Conservation (phyloP, 176 grass and related monocot genomes). For the Oryza meridionalis region DNA sequence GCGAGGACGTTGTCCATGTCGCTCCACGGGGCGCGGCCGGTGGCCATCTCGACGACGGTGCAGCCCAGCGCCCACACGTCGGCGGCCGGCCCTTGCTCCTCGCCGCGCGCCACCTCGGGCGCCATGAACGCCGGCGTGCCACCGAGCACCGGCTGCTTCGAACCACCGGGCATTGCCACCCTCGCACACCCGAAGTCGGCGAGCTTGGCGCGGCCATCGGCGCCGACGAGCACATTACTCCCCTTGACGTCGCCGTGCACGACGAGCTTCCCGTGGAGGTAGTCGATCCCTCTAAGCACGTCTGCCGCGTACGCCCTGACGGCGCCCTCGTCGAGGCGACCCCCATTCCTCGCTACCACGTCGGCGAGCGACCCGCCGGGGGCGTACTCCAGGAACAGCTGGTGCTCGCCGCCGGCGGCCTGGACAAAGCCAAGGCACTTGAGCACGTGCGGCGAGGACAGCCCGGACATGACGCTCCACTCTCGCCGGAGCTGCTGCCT, state of each 20-base stretch:
- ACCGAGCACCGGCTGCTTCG: neutral
- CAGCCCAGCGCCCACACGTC: conserved; percentile 66
- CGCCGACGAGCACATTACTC: conserved; percentile 51
- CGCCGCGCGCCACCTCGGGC: conserved; percentile 62
- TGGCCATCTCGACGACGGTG: conserved; percentile 57
- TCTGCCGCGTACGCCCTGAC: conserved; percentile 23
- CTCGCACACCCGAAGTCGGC: conserved; percentile 62
- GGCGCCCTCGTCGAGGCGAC: conserved; percentile 40
- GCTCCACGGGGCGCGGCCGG: conserved; percentile 43
- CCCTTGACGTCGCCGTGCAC: conserved; percentile 68
- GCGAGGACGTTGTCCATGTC: conserved; percentile 26
- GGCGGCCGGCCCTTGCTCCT: conserved; percentile 49
- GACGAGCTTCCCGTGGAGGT: conserved; percentile 47
- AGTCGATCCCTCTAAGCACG: conserved; percentile 44
- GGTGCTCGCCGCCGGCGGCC: neutral
- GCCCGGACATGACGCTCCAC: conserved; percentile 41
- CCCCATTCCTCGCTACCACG: conserved; percentile 35
- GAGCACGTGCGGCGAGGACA: conserved; percentile 46
- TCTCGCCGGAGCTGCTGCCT: conserved; percentile 34
- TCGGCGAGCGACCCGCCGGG: conserved; percentile 56
- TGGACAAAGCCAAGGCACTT: conserved; percentile 15
- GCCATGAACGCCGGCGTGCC: conserved; percentile 65
- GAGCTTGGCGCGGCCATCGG: conserved; percentile 45
- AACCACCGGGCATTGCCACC: neutral
- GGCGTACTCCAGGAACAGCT: conserved; percentile 58